phyloP scores from a whole-genome alignment of 2,329 filamentous ascomycete genomes.

The Claviceps maximensis region DNA sequence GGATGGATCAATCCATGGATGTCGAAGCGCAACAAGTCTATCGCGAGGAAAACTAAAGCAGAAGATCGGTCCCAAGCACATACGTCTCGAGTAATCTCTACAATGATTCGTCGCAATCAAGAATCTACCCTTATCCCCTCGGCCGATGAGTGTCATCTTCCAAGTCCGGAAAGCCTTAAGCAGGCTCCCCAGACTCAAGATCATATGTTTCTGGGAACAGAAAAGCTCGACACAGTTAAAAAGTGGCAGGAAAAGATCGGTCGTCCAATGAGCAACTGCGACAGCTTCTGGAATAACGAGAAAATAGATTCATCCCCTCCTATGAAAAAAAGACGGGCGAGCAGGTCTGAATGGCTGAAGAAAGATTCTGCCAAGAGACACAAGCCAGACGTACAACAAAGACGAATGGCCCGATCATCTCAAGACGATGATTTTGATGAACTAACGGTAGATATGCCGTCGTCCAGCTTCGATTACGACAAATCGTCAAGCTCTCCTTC shows the following conservation, averaged over 20 bases:
- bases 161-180: constrained; percentile 27
- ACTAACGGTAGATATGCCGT: constrained; percentile 2
- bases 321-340: constrained; percentile 14
- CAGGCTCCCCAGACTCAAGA: constrained; percentile 16
- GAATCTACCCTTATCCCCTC: constrained; percentile 9
- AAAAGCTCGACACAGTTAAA: constrained; percentile 19
- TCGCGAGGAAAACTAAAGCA: not conserved
- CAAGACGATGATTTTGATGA: constrained; percentile 9
- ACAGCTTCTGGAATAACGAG: constrained; percentile 11
- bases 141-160: constrained; percentile 24
- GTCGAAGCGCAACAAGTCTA: constrained; percentile 3
- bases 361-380: constrained; percentile 17
- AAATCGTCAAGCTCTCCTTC: constrained; percentile 2
- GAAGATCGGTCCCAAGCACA: not conserved
- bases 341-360: constrained; percentile 20
- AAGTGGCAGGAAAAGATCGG: constrained; percentile 19
- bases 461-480: constrained; percentile 3
- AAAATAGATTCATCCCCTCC: constrained; percentile 5
- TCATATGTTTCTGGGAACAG: constrained; percentile 18
- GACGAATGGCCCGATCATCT: not conserved
- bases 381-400: constrained; percentile 7
- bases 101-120: not conserved
- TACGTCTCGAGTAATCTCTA: not conserved
- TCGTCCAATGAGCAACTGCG: constrained; percentile 2
- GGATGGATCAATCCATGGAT: constrained; percentile 23